Conservation (phyloP, 106 monocot genomes). For the Posidonia australis region DNA sequence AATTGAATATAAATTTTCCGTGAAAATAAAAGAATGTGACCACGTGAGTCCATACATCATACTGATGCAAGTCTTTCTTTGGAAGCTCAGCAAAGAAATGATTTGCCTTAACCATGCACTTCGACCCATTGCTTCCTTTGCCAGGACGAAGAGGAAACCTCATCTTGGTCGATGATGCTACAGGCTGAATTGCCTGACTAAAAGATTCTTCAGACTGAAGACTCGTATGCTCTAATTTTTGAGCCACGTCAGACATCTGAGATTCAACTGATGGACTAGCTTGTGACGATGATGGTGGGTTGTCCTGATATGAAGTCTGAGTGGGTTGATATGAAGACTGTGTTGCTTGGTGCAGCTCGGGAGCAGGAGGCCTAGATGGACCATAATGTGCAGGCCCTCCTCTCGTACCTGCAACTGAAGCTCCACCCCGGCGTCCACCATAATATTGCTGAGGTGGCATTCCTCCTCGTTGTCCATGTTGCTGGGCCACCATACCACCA, state of each 20-base stretch:
- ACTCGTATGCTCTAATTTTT: conserved; percentile 44
- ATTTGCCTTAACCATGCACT: conserved; percentile 84
- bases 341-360: conserved; percentile 96
- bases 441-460: conserved; percentile 38
- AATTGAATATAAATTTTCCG: too few species aligned
- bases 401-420: conserved; percentile 19
- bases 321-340: conserved; percentile 33
- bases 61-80: conserved; percentile 81
- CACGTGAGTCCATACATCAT: conserved; percentile 41
- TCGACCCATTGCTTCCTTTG: conserved; percentile 46
- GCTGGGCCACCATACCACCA: conserved; percentile 8
- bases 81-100: conserved; percentile 79
- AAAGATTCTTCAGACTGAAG: conserved; percentile 22
- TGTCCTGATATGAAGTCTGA: conserved; percentile 24
- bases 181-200: conserved; percentile 29
- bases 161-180: conserved; percentile 43
- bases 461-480: conserved; percentile 32
- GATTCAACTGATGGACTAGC: conserved; percentile 29
- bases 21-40: background rate
- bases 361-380: conserved; percentile 41
- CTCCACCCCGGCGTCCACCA: conserved; percentile 38
- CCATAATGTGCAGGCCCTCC: conserved; percentile 24
- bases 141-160: conserved; percentile 75
- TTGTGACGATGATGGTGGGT: conserved; percentile 19
- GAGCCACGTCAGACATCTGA: conserved; percentile 17